phyloP scores from a whole-genome alignment of 441 rosid genomes.

The Corymbia citriodora region DNA sequence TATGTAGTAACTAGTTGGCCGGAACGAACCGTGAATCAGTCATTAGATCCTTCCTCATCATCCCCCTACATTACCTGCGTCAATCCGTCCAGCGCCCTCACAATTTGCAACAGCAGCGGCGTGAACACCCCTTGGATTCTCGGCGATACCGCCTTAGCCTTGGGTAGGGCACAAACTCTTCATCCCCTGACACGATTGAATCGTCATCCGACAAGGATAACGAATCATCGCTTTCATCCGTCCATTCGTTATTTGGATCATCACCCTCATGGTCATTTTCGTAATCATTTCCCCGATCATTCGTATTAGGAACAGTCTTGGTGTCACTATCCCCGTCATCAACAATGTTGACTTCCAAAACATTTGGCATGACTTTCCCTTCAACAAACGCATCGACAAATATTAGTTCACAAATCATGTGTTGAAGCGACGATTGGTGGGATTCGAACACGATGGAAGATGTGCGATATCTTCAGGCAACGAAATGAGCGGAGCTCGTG shows the following conservation, averaged over 20 bases:
- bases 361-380: not conserved
- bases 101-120: not conserved
- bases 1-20: not conserved
- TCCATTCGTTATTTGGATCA: not conserved
- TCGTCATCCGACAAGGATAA: not conserved
- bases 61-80: not conserved
- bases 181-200: not conserved
- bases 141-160: not conserved
- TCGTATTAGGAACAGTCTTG: not conserved
- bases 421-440: not conserved
- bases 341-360: not conserved
- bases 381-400: not conserved
- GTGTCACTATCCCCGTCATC: not conserved
- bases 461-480: not conserved
- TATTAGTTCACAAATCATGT: not conserved
- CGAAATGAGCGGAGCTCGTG: not conserved
- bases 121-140: not conserved
- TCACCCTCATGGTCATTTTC: not conserved
- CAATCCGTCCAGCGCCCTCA: not conserved
- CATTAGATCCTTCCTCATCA: not conserved
- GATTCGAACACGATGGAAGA: not conserved
- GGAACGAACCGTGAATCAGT: not conserved
- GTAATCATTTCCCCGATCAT: not conserved
- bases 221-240: not conserved
- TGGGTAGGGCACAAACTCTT: not conserved